A percentile compares a stretch with the other conserved stretches of the same genome.
Evolutionary conservation across 1,139 yeast genomes (phyloP).

Genomic region (Waltiozyma solani): DNA sequence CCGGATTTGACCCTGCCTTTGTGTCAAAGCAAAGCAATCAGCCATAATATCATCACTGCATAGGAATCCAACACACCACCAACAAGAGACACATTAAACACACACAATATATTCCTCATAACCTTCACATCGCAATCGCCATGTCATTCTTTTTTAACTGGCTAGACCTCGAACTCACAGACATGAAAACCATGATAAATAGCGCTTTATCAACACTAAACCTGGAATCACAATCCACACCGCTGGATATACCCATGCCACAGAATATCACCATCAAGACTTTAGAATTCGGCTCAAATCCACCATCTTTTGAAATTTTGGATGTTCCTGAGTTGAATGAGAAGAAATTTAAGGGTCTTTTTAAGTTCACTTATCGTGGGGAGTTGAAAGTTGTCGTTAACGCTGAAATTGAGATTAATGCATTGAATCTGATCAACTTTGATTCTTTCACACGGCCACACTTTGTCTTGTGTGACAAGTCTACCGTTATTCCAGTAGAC

Average conservation of each 20-base stretch:
- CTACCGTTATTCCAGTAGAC: slow-evolving; percentile 18
- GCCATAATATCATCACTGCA: too few species aligned
- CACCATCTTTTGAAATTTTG: slow-evolving; percentile 14
- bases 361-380: slow-evolving; percentile 16
- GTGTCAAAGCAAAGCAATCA: too few species aligned
- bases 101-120: too few species aligned
- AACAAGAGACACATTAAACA: too few species aligned
- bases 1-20: too few species aligned
- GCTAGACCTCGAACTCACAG: slow-evolving; percentile 12
- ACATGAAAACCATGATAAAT: slow-evolving; percentile 13
- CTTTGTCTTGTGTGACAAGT: slow-evolving; percentile 14
- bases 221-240: slow-evolving; percentile 1
- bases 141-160: slow-evolving; percentile 20
- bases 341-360: slow-evolving; percentile 14
- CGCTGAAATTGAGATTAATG: slow-evolving; percentile 16
- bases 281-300: slow-evolving; percentile 7
- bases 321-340: slow-evolving; percentile 14
- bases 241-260: slow-evolving; percentile 11
- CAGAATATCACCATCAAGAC: slow-evolving; percentile 9
- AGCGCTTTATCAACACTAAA: slow-evolving; percentile 4
- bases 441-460: slow-evolving; percentile 18
- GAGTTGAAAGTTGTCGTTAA: slow-evolving; percentile 10
- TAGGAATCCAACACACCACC: too few species aligned
- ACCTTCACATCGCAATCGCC: too few species aligned
- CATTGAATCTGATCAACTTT: slow-evolving; percentile 15